Conservation (phyloP, 768 basidiomycete genomes). For the Termitomyces sp. region DNA sequence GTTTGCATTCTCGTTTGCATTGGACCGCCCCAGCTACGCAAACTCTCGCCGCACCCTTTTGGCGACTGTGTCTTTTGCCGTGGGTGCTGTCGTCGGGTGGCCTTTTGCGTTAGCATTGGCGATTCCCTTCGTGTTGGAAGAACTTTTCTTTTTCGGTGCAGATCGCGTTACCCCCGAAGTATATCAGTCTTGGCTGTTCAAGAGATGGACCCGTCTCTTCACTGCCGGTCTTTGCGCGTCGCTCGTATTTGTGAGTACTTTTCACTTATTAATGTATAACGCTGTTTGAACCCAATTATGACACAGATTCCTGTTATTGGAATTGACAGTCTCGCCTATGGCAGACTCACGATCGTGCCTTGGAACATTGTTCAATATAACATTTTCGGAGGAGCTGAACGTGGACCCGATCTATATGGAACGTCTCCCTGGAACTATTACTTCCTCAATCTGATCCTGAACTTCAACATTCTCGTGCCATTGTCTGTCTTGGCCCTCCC, state of each 20-base stretch:
- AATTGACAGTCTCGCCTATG: constrained; percentile 86
- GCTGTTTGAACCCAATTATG: neutral
- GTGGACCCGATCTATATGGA: constrained; percentile 92
- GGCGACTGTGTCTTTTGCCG: constrained; percentile 67
- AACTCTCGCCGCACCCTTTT: constrained; percentile 53
- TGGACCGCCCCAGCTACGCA: constrained; percentile 49
- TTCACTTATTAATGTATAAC: neutral
- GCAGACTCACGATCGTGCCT: constrained; percentile 70
- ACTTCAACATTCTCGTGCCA: constrained; percentile 85
- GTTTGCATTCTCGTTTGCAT: constrained; percentile 68
- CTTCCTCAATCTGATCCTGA: constrained; percentile 81
- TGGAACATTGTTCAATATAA: constrained; percentile 96
- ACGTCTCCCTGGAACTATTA: constrained; percentile 87
- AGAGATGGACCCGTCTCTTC: constrained; percentile 55
- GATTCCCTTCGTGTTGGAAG: constrained; percentile 86
- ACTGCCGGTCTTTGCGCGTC: constrained; percentile 47
- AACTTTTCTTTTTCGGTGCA: constrained; percentile 71
- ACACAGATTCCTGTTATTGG: constrained; percentile 76
- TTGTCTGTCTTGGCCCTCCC: constrained; percentile 82
- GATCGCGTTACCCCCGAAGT: constrained; percentile 52
- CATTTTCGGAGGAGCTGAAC: constrained; percentile 71
- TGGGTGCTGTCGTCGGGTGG: constrained; percentile 91
- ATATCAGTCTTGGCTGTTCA: constrained; percentile 47
- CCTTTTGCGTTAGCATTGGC: constrained; percentile 89
- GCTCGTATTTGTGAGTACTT: constrained; percentile 53